Base-by-base conservation (phyloP, 768 basidiomycete genomes). In the Daedaleopsis nitida region DNA sequence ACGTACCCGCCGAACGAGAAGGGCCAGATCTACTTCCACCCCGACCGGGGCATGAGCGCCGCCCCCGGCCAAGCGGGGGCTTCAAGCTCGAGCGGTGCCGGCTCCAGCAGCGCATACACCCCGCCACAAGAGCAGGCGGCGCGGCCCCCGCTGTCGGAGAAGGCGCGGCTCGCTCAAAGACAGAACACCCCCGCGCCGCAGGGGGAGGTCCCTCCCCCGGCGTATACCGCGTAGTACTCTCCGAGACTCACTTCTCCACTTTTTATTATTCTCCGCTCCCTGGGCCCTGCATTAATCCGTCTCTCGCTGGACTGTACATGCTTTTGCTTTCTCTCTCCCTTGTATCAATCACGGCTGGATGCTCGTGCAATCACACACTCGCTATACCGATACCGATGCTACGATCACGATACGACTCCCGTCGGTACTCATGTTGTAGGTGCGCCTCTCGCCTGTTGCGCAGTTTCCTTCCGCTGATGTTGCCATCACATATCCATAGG, bases 321-420 rank as follows among this genome's bases (percentile, higher is more conserved):
- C 27, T 32, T 32, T 7, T 32, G 27, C 27, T 32, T 32, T 32
- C 3, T 32, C 3, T 32, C 27, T 32, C 27, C 27, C 27, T 32
- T 32, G 27, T 32, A 32, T 32, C 27, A 7, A 32, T 32, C 27
- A 32, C 27, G 27, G 27, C 27, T 32, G 27, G 27, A 32, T 32
- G 27, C 27, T 32, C 27, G 27, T 32, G 27, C 27, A 44, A n/a
- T 27, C 38, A 3, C n/a, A 13, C 13, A 14, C 32, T 38, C 39
- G 21, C 14, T 17, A 24, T 38, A 38, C 4, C 5, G 39, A n/a
- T 23, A 23, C 34, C 52, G 38, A 21, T 27, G 9, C 65, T 82
- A 81, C 86, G 66, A 69, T 83, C 24, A 94, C 93, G 77, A 86
- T 91, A 68, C 83, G 81, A 47, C 87, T 96, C 69, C 95, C 96